These are phyloP conservation scores for Sordaria brevicollis DNA, from an alignment of 495 filamentous ascomycete species.

Conservation along the genomic window DNA sequence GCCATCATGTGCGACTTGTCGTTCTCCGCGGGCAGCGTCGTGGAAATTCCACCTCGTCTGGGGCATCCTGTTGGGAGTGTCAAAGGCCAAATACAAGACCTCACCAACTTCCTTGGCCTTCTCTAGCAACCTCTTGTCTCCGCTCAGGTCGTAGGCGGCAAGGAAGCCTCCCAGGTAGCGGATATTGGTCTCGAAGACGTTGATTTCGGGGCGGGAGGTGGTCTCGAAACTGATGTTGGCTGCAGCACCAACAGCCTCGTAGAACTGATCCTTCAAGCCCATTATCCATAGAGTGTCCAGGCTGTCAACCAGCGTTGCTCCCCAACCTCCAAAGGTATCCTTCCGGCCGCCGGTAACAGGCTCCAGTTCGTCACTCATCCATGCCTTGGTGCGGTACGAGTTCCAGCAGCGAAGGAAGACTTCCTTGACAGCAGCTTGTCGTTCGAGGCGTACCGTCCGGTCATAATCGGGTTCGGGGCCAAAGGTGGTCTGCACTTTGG, in stretches of 20 bases:
- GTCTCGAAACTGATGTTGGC: constrained; percentile 76
- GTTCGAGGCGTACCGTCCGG: constrained; percentile 29
- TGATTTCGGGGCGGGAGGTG: constrained; percentile 45
- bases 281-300: constrained; percentile 95
- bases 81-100: constrained; percentile 75
- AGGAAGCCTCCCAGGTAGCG: constrained; percentile 71
- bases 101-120: constrained; percentile 79
- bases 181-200: constrained; percentile 74
- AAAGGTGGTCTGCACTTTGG: constrained; percentile 55
- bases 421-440: constrained; percentile 45
- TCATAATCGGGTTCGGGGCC: constrained; percentile 18
- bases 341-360: constrained; percentile 45
- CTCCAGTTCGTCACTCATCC: constrained; percentile 65
- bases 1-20: constrained; percentile 22
- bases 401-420: constrained; percentile 68
- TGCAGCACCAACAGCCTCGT: constrained; percentile 68
- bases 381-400: constrained; percentile 66
- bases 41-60: constrained; percentile 52
- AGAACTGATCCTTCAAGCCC: constrained; percentile 81
- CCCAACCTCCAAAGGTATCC: constrained; percentile 87
- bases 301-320: constrained; percentile 81
- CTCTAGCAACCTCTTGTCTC: constrained; percentile 55
- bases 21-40: constrained; percentile 17
- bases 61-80: constrained; percentile 89
- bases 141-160: constrained; percentile 65